Evolutionary conservation across 495 filamentous ascomycete genomes (phyloP).

Genomic region (Pseudoneurospora amorphoporcata): DNA sequence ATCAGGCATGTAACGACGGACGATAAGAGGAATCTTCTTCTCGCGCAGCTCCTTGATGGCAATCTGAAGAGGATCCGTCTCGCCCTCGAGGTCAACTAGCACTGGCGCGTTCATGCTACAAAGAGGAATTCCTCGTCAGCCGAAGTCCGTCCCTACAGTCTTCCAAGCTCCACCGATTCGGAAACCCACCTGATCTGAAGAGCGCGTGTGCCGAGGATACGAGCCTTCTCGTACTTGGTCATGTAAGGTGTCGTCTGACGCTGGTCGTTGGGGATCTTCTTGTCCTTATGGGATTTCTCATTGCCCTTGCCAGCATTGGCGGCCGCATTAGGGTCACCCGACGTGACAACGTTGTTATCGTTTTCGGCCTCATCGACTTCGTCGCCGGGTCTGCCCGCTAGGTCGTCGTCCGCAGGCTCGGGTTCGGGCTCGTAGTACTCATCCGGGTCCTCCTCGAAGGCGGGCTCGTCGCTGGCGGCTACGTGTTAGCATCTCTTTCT

Average conservation of each 20-base stretch:
- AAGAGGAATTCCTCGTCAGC: neutral
- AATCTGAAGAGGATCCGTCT: constrained; percentile 95
- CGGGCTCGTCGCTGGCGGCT: constrained; percentile 41
- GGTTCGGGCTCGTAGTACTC: constrained; percentile 60
- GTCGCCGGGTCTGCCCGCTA: constrained; percentile 37
- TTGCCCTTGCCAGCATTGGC: constrained; percentile 39
- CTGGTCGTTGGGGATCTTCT: constrained; percentile 82
- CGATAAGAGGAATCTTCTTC: constrained; percentile 96
- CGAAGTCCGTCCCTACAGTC: neutral
- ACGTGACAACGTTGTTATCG: constrained; percentile 50
- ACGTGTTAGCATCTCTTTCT: neutral
- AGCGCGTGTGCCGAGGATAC: constrained; percentile 85
- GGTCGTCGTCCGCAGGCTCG: constrained; percentile 47
- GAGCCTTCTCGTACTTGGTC: constrained; percentile 96
- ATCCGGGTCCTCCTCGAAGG: constrained; percentile 36
- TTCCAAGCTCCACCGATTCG: neutral
- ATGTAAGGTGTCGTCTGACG: constrained; percentile 93
- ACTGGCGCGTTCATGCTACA: constrained; percentile 94
- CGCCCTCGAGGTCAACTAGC: constrained; percentile 90
- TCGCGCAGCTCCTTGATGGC: constrained; percentile 93
- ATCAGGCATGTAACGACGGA: constrained; percentile 90
- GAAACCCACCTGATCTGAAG: constrained; percentile 77
- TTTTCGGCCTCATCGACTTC: constrained; percentile 39
- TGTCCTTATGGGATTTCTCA: constrained; percentile 60
- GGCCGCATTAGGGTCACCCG: constrained; percentile 59